phyloP scores from a whole-genome alignment of 345 rosid species.

The Populus simonii region DNA sequence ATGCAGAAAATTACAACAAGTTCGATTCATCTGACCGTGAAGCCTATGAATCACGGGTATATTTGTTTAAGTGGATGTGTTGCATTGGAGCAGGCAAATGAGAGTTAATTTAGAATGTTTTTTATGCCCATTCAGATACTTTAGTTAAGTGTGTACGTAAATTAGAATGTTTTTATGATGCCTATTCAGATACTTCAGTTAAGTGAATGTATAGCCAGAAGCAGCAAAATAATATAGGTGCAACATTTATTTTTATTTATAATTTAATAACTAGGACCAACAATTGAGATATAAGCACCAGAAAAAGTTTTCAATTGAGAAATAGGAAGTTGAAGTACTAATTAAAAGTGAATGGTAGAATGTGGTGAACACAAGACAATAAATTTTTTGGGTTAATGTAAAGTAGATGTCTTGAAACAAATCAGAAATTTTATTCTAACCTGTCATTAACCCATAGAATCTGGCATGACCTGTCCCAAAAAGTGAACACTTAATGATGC shows the following conservation, averaged over 20 bases:
- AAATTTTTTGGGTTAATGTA: not conserved
- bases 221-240: not conserved
- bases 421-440: not conserved
- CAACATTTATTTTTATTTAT: not conserved
- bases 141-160: not conserved
- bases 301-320: not conserved
- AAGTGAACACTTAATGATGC: not conserved
- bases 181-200: too few species aligned
- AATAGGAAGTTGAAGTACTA: not conserved
- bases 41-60: conserved; percentile 77
- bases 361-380: not conserved
- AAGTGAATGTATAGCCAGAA: not conserved
- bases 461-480: not conserved
- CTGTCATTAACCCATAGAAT: not conserved
- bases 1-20: conserved; percentile 71
- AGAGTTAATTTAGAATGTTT: not conserved
- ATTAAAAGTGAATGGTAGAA: not conserved
- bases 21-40: conserved; percentile 67
- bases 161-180: not conserved
- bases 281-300: not conserved
- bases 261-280: not conserved
- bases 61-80: conserved; percentile 13
- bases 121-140: too few species aligned
- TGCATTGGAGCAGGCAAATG: not conserved
- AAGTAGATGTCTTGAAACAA: not conserved